Evolutionary conservation across 1,284 basidiomycete genomes (phyloP), one percentile per base, ranked within the genome.

Genomic region (Apiotrichum akiyoshidainum): DNA sequence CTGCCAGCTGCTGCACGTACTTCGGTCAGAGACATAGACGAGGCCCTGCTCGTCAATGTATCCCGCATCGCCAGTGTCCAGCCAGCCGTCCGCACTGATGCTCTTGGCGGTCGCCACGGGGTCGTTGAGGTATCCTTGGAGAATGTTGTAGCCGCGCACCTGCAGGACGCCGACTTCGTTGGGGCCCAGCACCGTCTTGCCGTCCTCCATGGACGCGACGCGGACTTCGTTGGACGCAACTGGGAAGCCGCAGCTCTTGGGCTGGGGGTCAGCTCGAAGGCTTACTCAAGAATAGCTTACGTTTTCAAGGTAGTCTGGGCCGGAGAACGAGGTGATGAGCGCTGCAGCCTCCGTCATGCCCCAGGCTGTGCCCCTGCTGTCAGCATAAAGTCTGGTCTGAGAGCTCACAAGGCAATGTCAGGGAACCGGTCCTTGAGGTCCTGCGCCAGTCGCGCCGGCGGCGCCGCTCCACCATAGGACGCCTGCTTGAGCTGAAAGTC

Each of bases 321-420:
- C 73, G 3, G 66, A 63, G 33, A 71, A 54, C 0, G 66, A 64
- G 49, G 66, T 70, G 22, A 71, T 67, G 58, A 70, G 67, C 4
- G 71, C 74, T 26, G 72, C 73, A 3, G 71, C 72, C 65, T 76
- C 74, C 1, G 72, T 74, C 67, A 76, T 60, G 11, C 74, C 74
- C 54, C 74, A 76, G 3, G 72, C 74, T 52, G 71, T 70, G 4
- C 26, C 46, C 14, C 47, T 57, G 47, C 13, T 8, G 19, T 44
- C 42, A 44, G 42, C 42, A 1, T n/a, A 1, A 19, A 7, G 1
- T 5, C 3, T 7, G 6, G 1, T 3, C 6, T 3, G 9, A 22
- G 50, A 31, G 26, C 26, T 34, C 35, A 57, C 55, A 51, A 14
- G 26, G 57, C 34, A 5, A 46, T 65, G 34, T 66, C 66, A 0